A percentile compares a stretch with the other conserved stretches of the same genome.
Conservation (phyloP, 192 early-diverging fungal species). For the Backusella parvicylindrica region DNA sequence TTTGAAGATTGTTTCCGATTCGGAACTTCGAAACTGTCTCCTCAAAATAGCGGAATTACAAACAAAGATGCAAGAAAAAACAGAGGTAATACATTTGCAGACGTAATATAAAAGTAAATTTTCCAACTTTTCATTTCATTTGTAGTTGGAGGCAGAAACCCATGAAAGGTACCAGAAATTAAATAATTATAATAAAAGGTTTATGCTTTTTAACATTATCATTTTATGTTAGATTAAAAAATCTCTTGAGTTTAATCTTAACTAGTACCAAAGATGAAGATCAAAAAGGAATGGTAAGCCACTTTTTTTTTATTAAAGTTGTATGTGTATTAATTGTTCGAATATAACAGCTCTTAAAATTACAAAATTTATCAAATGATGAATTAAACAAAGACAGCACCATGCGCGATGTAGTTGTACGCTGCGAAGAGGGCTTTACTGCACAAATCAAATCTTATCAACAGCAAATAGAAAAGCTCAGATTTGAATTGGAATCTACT, state of each 20-base stretch:
- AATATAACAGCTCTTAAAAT: not conserved
- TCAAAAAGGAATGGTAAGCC: not conserved
- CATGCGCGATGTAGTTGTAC: slow-evolving; percentile 16
- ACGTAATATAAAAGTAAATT: not conserved
- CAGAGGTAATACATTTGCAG: slow-evolving; percentile 15
- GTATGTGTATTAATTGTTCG: not conserved
- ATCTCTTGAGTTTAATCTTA: slow-evolving; percentile 7
- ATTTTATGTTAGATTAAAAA: not conserved
- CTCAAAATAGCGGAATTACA: slow-evolving; percentile 24
- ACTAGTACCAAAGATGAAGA: slow-evolving; percentile 15
- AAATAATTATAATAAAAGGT: not conserved
- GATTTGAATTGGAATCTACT: not conserved
- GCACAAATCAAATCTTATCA: slow-evolving; percentile 7
- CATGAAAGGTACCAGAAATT: not conserved
- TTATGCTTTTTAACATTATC: not conserved
- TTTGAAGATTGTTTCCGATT: slow-evolving; percentile 10
- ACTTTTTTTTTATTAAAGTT: not conserved
- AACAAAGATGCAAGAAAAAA: slow-evolving; percentile 27
- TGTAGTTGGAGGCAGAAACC: slow-evolving; percentile 15
- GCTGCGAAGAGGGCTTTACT: slow-evolving; percentile 13
- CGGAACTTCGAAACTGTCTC: slow-evolving; percentile 24
- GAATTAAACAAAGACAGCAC: slow-evolving; percentile 4
- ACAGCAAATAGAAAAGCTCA: not conserved
- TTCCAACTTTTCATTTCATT: not conserved
- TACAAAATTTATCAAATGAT: not conserved